Conservation (phyloP, 257 asterid species). For the Perilla frutescens region DNA sequence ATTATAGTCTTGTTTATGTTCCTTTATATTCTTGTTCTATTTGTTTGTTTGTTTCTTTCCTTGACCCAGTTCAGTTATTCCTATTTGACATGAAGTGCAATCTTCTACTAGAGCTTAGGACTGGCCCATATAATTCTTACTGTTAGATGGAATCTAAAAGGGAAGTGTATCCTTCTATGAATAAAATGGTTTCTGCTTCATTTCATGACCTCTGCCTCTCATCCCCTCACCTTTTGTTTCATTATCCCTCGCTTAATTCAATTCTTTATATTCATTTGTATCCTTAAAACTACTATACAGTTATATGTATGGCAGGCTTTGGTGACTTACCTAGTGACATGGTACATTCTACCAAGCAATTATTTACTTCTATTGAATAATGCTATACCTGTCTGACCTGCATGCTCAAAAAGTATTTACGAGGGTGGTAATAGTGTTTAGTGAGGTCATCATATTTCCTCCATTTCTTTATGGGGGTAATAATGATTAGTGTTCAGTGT, state of each 20-base stretch:
- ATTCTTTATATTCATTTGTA: conserved; percentile 34
- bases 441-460: conserved; percentile 11
- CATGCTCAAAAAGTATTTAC: conserved; percentile 1
- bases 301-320: conserved; percentile 95
- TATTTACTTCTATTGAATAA: conserved; percentile 20
- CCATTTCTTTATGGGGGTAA: background rate
- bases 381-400: conserved; percentile 15
- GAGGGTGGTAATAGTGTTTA: background rate
- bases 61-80: conserved; percentile 88
- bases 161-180: conserved; percentile 85
- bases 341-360: conserved; percentile 56
- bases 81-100: conserved; percentile 93
- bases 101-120: conserved; percentile 91
- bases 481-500: too few relatives aligned
- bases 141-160: conserved; percentile 96
- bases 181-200: conserved; percentile 18
- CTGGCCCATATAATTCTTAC: conserved; percentile 95
- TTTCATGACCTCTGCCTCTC: conserved; percentile 12
- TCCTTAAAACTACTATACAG: conserved; percentile 71
- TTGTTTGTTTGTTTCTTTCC: conserved; percentile 45
- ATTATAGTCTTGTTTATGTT: background rate
- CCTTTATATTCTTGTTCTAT: conserved; percentile 7
- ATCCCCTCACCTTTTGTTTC: conserved; percentile 2
- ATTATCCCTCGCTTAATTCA: background rate
- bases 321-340: conserved; percentile 97